Base-by-base conservation (phyloP, 78 protist genomes). In the Chrysochromulina parva region DNA sequence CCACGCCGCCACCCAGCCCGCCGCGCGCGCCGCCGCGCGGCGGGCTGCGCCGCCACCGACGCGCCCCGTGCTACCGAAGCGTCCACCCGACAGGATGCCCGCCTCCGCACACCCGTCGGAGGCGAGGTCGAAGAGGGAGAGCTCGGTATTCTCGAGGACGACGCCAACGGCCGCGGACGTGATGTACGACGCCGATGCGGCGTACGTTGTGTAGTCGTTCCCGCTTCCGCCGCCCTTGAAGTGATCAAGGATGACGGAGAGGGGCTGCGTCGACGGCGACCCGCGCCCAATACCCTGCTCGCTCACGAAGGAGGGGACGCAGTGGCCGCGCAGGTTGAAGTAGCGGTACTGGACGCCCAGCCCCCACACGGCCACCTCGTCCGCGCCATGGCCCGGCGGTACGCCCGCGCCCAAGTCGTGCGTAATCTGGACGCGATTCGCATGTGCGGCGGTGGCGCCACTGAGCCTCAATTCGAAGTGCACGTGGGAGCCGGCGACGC, bases 261-360 rank as follows among this genome's bases (percentile, higher is more conserved):
- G 6, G n/a, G 71, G 71, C 71, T 17, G 22, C 71, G 71, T 65
- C 71, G 5, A 6, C 10, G 71, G 28, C n/a, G 71, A 6, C n/a
- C 71, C 71, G 71, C 71, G 71, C 28, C 71, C 71, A 17, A 65
- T 65, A 17, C 71, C 71, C 14, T 65, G 71, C 71, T 65, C 71
- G 71, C 28, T 65, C 28, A 65, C 24, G 22, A 65, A 65, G 28
- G 71, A 6, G 24, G 71, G 71, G 71, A 65, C 71, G 22, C 71
- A 65, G 71, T 65, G 71, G 71, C 71, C 71, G 71, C 71, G 71
- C 71, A 65, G 71, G 24, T 65, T 65, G 71, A 65, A 65, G 71
- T 65, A 17, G 28, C 71, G 71, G 71, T 16, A 65, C 71, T 65
- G 71, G 28, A 65, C 71, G 71, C 71, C 71, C 5, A 65, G 71